These are phyloP conservation scores for Fomitopsis pinicola DNA, from an alignment of 1,284 basidiomycete species.

Conservation along the genomic window DNA sequence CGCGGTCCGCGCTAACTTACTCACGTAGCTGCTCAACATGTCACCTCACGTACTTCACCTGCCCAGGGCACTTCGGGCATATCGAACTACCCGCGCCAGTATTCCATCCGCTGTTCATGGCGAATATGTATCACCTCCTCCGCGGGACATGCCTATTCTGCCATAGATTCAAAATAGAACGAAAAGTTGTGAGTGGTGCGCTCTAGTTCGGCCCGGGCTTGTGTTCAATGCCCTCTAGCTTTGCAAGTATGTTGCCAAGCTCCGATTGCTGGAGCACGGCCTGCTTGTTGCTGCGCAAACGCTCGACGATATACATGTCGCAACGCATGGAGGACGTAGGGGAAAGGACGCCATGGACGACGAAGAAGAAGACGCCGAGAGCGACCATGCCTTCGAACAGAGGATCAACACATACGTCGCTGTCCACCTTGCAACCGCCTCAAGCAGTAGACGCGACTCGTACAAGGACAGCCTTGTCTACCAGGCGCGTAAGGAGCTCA, in stretches of 20 bases:
- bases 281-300: slow-evolving; percentile 80
- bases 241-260: slow-evolving; percentile 81
- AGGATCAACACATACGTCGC: slow-evolving; percentile 75
- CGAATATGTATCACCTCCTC: slow-evolving; percentile 85
- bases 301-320: slow-evolving; percentile 59
- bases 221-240: slow-evolving; percentile 42
- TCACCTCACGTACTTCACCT: slow-evolving; percentile 86
- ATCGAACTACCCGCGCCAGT: slow-evolving; percentile 95
- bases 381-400: slow-evolving; percentile 61
- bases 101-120: slow-evolving; percentile 97
- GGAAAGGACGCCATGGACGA: slow-evolving; percentile 33
- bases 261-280: slow-evolving; percentile 89
- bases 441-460: slow-evolving; percentile 65
- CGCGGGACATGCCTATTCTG: slow-evolving; percentile 95
- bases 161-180: slow-evolving; percentile 85
- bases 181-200: slow-evolving; percentile 60
- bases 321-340: slow-evolving; percentile 22
- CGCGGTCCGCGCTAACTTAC: slow-evolving; percentile 3
- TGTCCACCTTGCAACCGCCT: slow-evolving; percentile 55
- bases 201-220: not conserved
- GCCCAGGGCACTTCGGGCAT: slow-evolving; percentile 99
- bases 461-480: slow-evolving; percentile 91
- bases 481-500: slow-evolving; percentile 81
- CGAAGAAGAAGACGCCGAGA: slow-evolving; percentile 44
- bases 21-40: slow-evolving; percentile 88